Base-by-base conservation (phyloP, 2,329 filamentous ascomycete genomes). In the Coniochaeta ligniaria region DNA sequence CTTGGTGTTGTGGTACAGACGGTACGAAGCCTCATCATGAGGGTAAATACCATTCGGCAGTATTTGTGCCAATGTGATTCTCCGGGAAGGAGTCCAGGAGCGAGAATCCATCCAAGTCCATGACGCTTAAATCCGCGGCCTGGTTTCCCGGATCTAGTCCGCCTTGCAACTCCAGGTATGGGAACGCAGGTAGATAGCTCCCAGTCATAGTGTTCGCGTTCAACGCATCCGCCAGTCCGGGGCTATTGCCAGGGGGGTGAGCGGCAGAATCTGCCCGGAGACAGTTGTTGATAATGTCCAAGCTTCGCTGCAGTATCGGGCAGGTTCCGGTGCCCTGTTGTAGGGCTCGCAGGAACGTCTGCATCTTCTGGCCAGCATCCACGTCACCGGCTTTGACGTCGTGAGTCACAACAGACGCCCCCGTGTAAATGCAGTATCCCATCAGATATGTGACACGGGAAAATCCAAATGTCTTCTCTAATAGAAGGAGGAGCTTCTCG, bases 401-500 rank as follows among this genome's bases (percentile, higher is more conserved):
- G 38, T 70, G 65, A 11, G 71, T 63, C 20, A 67, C 65, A 1
- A 67, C 69, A 1, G 70, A 69, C n/a, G 70, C 70, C 9, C 66
- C 68, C 5, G 70, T 72, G 58, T 72, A 72, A 38, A 69, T 67
- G 60, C 70, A 72, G 59, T 73, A 73, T 4, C 66, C 70, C 66
- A 72, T 71, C 8, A 73, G 58, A 52, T 73, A 73, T 2, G 69
- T 70, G 14, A 73, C 63, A 12, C 67, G 66, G 12, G 59, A 59
- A 14, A 73, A 64, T 2, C 70, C 69, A 56, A 69, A 70, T 3
- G 69, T 69, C 31, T 59, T 63, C 52, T 73, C 70, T 7, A 72
- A 60, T 0, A 70, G 60, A 0, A 70, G 59, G 5, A 71, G 54
- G 1, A 73, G 64, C 22, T 66, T 67, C 57, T 70, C 68, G 26